Evolutionary conservation across 352 stramenopile species (phyloP), one percentile per base, ranked within the genome.

Genomic region (Phytophthora fragariae): DNA sequence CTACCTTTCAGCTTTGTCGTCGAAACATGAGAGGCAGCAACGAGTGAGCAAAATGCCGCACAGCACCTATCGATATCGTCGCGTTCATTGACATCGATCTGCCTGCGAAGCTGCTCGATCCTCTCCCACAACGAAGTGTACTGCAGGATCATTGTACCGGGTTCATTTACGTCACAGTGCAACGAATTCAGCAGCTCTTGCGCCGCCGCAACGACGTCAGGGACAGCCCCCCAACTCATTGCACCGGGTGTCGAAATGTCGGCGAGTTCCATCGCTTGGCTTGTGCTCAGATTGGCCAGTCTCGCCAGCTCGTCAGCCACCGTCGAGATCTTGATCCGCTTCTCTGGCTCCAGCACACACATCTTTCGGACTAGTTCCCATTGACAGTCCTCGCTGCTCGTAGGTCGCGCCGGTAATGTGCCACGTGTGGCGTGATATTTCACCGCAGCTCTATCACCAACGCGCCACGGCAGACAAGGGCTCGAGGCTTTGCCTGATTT

Each of bases 291-390:
- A 11, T 46, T 19, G 19, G 50, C 50, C 10, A 56, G 24, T 11
- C 10, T 56, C 12, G 21, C 50, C 24, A 56, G 12, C 50, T 56
- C 50, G 12, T 56, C 50, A 31, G 37, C 50, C 24, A 56, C 50
- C 21, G 50, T 57, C 24, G 50, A 57, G 12, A 57, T 57, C 24
- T 35, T 57, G 3, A 37, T 7, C 50, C 50, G 50, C 50, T 57
- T 37, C 11, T 3, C 24, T 19, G 50, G 11, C 6, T 37, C 50
- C 21, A 57, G 15, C 10, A 21, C 50, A 57, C 50, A 35, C 50
- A 57, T 37, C 35, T 15, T 44, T 35, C 11, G 12, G 8, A 7
- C 50, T 7, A 57, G 15, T 10, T 21, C 11, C 50, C 50, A 57
- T 5, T 57, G 50, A 37, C 11, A 5, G 50, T 57, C 50, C 4